Percentiles rank a stretch among this genome's conserved stretches.
Evolutionary conservation across 1,284 basidiomycete genomes (phyloP).

Genomic region (Fistulinella staudtii): DNA sequence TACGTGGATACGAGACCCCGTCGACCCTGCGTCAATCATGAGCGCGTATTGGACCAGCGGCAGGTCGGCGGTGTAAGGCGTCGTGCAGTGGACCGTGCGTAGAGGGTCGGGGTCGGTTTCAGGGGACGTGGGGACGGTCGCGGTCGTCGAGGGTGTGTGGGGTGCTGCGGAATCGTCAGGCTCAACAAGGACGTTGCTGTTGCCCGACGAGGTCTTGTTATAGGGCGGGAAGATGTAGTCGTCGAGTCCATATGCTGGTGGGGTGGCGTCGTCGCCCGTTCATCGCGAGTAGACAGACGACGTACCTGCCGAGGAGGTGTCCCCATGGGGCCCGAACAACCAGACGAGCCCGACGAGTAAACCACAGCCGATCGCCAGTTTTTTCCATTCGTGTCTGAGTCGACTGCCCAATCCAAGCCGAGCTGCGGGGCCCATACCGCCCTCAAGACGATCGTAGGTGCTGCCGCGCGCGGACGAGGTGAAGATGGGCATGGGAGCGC

Average conservation of each 20-base stretch:
- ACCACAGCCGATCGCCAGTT: conserved; percentile 53
- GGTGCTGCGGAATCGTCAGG: conserved; percentile 2
- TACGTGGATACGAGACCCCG: conserved; percentile 94
- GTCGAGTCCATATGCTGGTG: conserved; percentile 18
- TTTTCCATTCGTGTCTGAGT: conserved; percentile 65
- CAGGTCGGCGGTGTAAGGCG: conserved; percentile 44
- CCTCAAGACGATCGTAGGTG: conserved; percentile 62
- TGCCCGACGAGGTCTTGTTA: conserved; percentile 18
- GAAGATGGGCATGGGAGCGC: conserved; percentile 18
- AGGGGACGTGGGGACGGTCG: conserved; percentile 51
- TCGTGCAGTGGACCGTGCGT: conserved; percentile 64
- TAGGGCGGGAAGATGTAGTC: conserved; percentile 20
- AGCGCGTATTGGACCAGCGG: conserved; percentile 87
- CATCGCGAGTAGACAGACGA: not conserved
- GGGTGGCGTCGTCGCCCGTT: not conserved
- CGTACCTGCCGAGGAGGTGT: conserved; percentile 19
- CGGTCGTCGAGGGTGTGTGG: conserved; percentile 1
- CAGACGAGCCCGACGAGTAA: conserved; percentile 58
- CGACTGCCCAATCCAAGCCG: too few relatives aligned
- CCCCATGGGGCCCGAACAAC: conserved; percentile 54
- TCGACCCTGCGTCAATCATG: conserved; percentile 98
- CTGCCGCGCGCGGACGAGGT: conserved; percentile 41
- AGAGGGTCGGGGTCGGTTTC: conserved; percentile 62
- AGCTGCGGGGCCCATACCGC: conserved; percentile 54
- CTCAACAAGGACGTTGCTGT: conserved; percentile 1